phyloP scores from a whole-genome alignment of 148 eudicot species.

The Rhododendron kiyosumense region DNA sequence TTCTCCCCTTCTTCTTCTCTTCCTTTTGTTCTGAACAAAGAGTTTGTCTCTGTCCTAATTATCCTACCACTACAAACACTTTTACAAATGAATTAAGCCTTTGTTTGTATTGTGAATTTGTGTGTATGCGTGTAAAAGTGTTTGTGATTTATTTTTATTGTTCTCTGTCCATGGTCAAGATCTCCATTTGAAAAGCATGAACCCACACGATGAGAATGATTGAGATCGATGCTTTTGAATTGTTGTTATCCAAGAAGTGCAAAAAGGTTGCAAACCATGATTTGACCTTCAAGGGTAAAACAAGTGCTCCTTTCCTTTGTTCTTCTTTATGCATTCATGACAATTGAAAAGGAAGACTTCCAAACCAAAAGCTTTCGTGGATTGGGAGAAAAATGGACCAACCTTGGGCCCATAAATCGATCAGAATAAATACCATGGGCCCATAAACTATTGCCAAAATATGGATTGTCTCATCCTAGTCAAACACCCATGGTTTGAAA shows the following conservation, averaged over 20 bases:
- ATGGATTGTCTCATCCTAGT: neutral
- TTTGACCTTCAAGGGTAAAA: neutral
- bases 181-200: neutral
- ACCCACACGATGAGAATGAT: constrained; percentile 4
- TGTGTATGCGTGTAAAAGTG: no score
- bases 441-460: neutral
- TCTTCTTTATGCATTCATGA: neutral
- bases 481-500: neutral
- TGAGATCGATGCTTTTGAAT: constrained; percentile 1
- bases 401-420: neutral
- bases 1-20: neutral
- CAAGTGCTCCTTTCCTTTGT: neutral
- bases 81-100: neutral
- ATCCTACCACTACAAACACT: neutral
- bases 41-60: no score
- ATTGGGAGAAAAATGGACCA: neutral
- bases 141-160: no score
- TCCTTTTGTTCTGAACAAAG: neutral
- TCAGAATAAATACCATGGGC: neutral
- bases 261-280: neutral
- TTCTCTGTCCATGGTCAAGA: neutral
- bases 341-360: neutral
- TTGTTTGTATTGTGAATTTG: neutral
- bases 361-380: constrained; percentile 4
- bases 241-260: neutral